phyloP scores from a whole-genome alignment of 306 rosid species.

The Crataegus laevigata region DNA sequence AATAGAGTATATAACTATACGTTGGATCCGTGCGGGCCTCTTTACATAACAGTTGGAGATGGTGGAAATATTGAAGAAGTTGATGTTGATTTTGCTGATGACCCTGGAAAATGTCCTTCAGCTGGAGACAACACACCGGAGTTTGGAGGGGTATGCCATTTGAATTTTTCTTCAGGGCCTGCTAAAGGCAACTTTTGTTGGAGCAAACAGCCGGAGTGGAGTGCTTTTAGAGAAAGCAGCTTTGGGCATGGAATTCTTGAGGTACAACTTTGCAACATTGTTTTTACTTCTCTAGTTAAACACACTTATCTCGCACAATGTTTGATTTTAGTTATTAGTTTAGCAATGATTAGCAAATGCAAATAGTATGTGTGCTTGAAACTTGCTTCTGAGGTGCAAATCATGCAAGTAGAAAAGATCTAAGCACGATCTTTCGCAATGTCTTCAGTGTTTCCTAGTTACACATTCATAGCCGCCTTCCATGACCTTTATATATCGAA shows the following conservation, averaged over 20 bases:
- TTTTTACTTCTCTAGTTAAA: neutral
- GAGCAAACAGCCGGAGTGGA: slow-evolving; percentile 82
- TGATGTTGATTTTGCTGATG: slow-evolving; percentile 85
- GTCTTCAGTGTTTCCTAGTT: neutral
- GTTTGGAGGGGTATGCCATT: slow-evolving; percentile 76
- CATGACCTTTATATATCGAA: neutral
- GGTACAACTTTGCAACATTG: slow-evolving; percentile 30
- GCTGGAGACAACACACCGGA: slow-evolving; percentile 66
- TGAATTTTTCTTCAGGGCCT: slow-evolving; percentile 66
- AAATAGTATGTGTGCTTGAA: neutral
- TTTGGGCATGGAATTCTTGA: slow-evolving; percentile 93
- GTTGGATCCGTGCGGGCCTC: slow-evolving; percentile 74
- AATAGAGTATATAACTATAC: slow-evolving; percentile 77
- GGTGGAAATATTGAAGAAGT: slow-evolving; percentile 90
- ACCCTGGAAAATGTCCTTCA: slow-evolving; percentile 83
- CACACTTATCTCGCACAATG: neutral
- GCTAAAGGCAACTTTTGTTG: slow-evolving; percentile 86
- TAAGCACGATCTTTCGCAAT: neutral
- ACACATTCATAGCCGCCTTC: neutral
- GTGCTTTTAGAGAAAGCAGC: slow-evolving; percentile 96
- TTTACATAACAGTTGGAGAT: slow-evolving; percentile 86
- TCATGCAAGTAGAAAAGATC: neutral
- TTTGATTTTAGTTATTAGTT: neutral
- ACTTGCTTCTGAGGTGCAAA: neutral
- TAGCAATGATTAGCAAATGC: too few relatives aligned